A percentile compares a stretch with the other conserved stretches of the same genome.
phyloP scores from a whole-genome alignment of 257 asterid species.

The Nicotiana knightiana region DNA sequence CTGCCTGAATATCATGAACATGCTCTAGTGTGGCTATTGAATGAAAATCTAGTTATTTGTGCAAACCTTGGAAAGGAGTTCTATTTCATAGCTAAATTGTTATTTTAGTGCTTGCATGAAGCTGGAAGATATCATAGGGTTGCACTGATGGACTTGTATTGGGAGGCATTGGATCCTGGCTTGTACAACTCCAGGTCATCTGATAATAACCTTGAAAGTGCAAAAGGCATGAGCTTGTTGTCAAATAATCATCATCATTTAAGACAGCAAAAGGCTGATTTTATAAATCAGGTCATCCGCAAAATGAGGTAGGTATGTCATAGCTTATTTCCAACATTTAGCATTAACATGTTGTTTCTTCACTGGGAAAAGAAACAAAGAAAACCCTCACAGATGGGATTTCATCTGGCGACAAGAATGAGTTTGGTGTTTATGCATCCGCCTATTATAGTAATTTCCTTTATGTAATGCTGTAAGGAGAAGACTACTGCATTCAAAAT shows the following conservation, averaged over 20 bases:
- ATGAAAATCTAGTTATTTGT: not conserved
- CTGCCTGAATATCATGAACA: not conserved
- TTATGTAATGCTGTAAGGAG: not conserved
- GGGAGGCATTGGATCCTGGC: conserved; percentile 61
- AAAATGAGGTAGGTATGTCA: conserved; percentile 45
- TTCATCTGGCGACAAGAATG: too few relatives aligned
- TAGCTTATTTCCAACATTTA: not conserved
- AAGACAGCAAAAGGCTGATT: conserved; percentile 37
- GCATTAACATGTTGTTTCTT: not conserved
- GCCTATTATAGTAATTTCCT: not conserved
- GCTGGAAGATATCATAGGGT: conserved; percentile 57
- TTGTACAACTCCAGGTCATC: conserved; percentile 29
- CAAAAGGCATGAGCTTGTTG: conserved; percentile 24
- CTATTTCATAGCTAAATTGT: conserved; percentile 17
- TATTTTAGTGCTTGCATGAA: conserved; percentile 64
- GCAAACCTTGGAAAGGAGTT: not conserved
- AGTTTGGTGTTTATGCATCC: too few relatives aligned
- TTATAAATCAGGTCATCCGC: conserved; percentile 40
- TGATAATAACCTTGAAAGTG: conserved; percentile 26
- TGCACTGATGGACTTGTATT: conserved; percentile 61
- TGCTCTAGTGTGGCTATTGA: not conserved
- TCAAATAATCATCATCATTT: conserved; percentile 20
- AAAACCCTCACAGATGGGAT: not conserved
- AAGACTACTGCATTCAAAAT: not conserved
- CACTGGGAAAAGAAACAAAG: not conserved